phyloP scores from a whole-genome alignment of 345 rosid genomes.

The Euphorbia tirucalli region DNA sequence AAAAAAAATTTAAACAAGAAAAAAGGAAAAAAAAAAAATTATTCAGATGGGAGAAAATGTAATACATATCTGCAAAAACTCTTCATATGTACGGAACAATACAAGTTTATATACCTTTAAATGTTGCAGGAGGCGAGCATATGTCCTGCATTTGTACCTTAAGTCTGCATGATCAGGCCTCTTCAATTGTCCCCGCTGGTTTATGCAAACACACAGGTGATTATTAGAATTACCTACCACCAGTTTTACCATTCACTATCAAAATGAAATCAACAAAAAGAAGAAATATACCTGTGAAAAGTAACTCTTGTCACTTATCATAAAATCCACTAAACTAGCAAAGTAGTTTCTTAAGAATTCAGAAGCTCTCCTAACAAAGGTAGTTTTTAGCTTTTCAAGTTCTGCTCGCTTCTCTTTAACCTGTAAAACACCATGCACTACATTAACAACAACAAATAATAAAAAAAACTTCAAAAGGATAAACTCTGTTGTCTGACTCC shows the following conservation, averaged over 20 bases:
- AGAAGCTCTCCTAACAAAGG: conserved; percentile 88
- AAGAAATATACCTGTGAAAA: conserved; percentile 79
- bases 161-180: conserved; percentile 99
- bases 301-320: conserved; percentile 97
- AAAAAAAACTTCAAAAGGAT: not conserved
- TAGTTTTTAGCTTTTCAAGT: conserved; percentile 69
- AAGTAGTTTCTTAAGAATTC: conserved; percentile 95
- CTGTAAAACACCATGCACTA: conserved; percentile 33
- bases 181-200: conserved; percentile 95
- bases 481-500: not conserved
- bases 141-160: conserved; percentile 97
- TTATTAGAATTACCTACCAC: conserved; percentile 17
- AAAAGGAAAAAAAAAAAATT: conserved; percentile 10
- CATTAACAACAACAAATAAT: conserved; percentile 9
- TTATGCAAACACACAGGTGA: conserved; percentile 21
- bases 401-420: conserved; percentile 87
- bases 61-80: conserved; percentile 7
- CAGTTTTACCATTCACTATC: conserved; percentile 7
- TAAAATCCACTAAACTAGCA: conserved; percentile 97
- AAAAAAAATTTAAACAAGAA: too few species aligned
- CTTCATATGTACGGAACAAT: conserved; percentile 7
- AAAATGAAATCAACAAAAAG: conserved; percentile 11
- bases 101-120: conserved; percentile 56
- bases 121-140: conserved; percentile 98
- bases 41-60: conserved; percentile 21